These are phyloP conservation scores for Onygena corvina DNA, from an alignment of 2,329 filamentous ascomycete species.

Conservation along the genomic window DNA sequence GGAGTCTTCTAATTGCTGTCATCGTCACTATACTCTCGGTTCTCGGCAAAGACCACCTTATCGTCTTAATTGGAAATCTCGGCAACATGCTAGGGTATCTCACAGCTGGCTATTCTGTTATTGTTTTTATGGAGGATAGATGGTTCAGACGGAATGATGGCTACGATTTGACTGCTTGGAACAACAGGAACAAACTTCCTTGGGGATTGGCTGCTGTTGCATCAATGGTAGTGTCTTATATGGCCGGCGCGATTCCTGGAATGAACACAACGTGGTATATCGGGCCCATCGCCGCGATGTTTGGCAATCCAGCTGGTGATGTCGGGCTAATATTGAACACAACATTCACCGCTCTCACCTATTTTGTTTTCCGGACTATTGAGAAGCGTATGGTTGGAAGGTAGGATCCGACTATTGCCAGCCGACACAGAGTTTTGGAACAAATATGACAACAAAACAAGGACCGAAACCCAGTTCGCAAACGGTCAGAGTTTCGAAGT, in stretches of 20 bases:
- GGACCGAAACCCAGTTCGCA: too few relatives aligned
- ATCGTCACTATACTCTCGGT: conserved; percentile 35
- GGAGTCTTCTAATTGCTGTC: conserved; percentile 33
- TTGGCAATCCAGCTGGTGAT: conserved; percentile 1
- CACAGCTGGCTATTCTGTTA: conserved; percentile 37
- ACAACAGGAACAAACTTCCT: conserved; percentile 33
- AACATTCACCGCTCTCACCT: not conserved
- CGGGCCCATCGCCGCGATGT: conserved; percentile 5
- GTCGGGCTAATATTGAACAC: not conserved
- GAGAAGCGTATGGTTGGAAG: conserved; percentile 9
- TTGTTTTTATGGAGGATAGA: conserved; percentile 36
- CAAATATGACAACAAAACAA: too few relatives aligned
- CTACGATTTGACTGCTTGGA: conserved; percentile 38
- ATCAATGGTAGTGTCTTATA: conserved; percentile 10
- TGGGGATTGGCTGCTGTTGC: conserved; percentile 23
- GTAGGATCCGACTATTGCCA: not conserved
- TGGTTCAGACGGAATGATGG: conserved; percentile 34
- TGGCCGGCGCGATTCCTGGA: not conserved
- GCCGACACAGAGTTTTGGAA: too few relatives aligned
- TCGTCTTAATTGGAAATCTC: conserved; percentile 36
- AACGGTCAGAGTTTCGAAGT: too few relatives aligned
- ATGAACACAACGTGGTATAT: conserved; percentile 6
- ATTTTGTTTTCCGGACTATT: conserved; percentile 2
- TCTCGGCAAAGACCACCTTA: conserved; percentile 33
- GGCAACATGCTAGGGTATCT: conserved; percentile 38